Base-by-base conservation (phyloP, 768 basidiomycete genomes). In the Saitozyma podzolica region DNA sequence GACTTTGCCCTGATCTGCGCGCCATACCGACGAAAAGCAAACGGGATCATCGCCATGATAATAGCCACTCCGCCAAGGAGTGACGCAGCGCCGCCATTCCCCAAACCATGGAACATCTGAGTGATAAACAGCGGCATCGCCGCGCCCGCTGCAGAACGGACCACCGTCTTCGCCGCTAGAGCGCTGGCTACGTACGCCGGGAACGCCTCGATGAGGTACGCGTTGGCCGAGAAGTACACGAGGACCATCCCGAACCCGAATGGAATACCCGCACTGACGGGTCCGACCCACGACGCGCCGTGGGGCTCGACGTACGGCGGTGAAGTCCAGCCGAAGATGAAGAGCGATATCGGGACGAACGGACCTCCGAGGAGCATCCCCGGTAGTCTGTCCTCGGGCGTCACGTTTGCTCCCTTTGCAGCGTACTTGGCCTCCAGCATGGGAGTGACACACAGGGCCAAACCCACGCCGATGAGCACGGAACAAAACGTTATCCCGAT, bases 181-280 rank as follows among this genome's bases (percentile, higher is more conserved):
- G 75, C 76, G 17, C 65, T 68, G 11, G 80, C 79, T n/a, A 73
- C 69, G 48, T 69, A 73, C 14, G 59, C 55, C 8, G 75, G 73
- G 58, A 79, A 79, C 2, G 70, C 67, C 52, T 79, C 78, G 58
- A 77, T 74, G 42, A 75, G 61, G 49, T 75, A 74, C 17, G 68
- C 70, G 42, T 70, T 56, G 47, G 61, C 55, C 11, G 40, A 60
- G 57, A 67, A 61, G 69, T 78, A 80, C 48, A 80, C 78, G 20
- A 80, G 65, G 48, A 80, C 61, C 62, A 78, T 77, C 6, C 68
- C 60, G 43, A 70, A 64, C 11, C 78, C 79, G 50, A 80, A 73
- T 40, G 78, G 72, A 8, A 67, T 63, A 49, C 49, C 70, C 14
- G 57, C 76, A 49, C 53, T 62, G 54, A 49, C 66, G 62, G 64